Conservation (phyloP, 2,329 filamentous ascomycete species). For the Colletotrichum godetiae region DNA sequence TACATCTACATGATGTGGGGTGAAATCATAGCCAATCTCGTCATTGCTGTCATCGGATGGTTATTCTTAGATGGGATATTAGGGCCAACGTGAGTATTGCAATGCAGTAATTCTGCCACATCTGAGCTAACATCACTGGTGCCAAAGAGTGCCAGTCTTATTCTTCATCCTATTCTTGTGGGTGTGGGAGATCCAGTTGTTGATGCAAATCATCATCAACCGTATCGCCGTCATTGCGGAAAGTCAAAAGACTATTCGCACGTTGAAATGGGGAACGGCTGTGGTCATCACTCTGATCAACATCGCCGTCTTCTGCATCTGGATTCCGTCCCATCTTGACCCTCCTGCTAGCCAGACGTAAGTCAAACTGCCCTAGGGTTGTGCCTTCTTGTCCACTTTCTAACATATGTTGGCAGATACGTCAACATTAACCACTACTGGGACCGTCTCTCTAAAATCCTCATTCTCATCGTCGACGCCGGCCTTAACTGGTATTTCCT, state of each 20-base stretch:
- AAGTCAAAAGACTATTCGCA: conserved; percentile 47
- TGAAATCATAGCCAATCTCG: conserved; percentile 52
- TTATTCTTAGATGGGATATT: conserved; percentile 51
- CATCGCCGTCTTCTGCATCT: conserved; percentile 64
- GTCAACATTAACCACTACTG: conserved; percentile 60
- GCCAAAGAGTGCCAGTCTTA: conserved; percentile 43
- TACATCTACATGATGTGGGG: conserved; percentile 61
- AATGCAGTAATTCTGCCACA: too few relatives aligned
- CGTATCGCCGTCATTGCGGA: conserved; percentile 61
- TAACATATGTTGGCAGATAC: conserved; percentile 37
- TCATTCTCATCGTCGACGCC: conserved; percentile 62
- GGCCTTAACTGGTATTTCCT: conserved; percentile 66
- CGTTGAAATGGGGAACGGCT: conserved; percentile 60
- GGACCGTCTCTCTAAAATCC: conserved; percentile 63
- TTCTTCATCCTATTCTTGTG: conserved; percentile 53
- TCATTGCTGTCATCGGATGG: conserved; percentile 52
- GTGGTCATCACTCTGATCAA: conserved; percentile 60
- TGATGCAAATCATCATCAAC: conserved; percentile 68
- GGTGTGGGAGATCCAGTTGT: conserved; percentile 59
- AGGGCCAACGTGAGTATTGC: conserved; percentile 40
- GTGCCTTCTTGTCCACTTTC: not conserved
- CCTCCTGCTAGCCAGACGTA: conserved; percentile 51
- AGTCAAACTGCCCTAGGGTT: conserved; percentile 31
- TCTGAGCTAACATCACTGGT: not conserved
- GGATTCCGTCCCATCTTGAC: conserved; percentile 58